phyloP scores from a whole-genome alignment of 345 rosid species.

The Alliaria petiolata region DNA sequence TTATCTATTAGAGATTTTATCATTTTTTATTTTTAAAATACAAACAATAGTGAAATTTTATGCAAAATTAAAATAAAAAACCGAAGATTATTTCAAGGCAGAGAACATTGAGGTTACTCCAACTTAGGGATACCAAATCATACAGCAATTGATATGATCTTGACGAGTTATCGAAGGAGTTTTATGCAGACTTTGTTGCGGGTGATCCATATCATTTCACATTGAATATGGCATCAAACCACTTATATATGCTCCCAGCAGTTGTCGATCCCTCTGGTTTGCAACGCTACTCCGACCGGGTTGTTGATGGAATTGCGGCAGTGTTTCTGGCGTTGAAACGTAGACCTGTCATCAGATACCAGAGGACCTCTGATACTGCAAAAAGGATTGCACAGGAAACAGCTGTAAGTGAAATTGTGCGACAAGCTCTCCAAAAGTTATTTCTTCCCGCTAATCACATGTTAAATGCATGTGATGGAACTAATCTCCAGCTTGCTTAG shows the following conservation, averaged over 20 bases:
- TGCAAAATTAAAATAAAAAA: too few relatives aligned
- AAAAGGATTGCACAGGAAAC: constrained; percentile 97
- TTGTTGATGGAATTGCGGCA: constrained; percentile 85
- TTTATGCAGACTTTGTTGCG: constrained; percentile 91
- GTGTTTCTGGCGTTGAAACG: constrained; percentile 84
- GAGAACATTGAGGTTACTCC: too few relatives aligned
- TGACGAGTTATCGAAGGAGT: too few relatives aligned
- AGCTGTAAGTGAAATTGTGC: constrained; percentile 53
- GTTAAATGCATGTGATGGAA: background rate
- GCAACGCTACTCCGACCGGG: constrained; percentile 80
- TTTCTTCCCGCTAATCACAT: background rate
- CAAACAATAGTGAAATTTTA: too few relatives aligned
- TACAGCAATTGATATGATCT: too few relatives aligned
- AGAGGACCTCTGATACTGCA: constrained; percentile 90
- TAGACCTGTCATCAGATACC: constrained; percentile 90
- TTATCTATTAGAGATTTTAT: too few relatives aligned
- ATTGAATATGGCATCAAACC: constrained; percentile 74
- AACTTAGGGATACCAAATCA: too few relatives aligned
- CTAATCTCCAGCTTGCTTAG: background rate
- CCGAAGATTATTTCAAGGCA: too few relatives aligned
- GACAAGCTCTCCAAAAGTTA: background rate
- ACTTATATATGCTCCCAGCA: constrained; percentile 91
- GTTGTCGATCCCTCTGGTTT: constrained; percentile 88
- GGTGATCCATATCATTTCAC: constrained; percentile 86
- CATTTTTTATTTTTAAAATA: too few relatives aligned